Evolutionary conservation across 257 asterid genomes (phyloP), one percentile per base, ranked within the genome.

Genomic region (Plantago ovata): DNA sequence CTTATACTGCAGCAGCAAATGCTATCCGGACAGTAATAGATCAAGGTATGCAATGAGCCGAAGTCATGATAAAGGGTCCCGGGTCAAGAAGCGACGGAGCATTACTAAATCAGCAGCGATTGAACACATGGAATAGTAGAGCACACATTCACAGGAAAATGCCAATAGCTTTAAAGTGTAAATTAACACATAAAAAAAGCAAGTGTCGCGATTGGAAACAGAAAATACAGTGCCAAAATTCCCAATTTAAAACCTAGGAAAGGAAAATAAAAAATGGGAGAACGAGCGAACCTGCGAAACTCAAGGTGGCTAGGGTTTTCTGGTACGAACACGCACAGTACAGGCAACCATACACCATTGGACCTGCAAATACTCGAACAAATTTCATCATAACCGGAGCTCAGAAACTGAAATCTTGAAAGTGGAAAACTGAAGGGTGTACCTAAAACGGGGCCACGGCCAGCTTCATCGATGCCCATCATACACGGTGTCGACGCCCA

Each of bases 391-490:
- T 48, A 36, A 57, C 22, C 23, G 18, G 60, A 64, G 14, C 54
- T 18, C 14, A 20, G 14, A 38, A 50, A 65, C 38, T 38, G 69
- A 56, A 58, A 61, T 12, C 43, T 40, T 46, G 66, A 43, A 38
- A 51, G 50, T 13, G 47, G 36, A 15, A 53, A 15, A 40, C 66
- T 14, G 13, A 32, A 47, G 38, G 18, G 9, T 20, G 36, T 60
- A 88, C 96, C 98, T 79, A 92, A 81, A 66, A 92, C 95, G 42
- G 98, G 98, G 64, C 97, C 98, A 21, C 97, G 96, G 2, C 98
- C 97, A 61, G 98, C 98, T 82, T 92, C 98, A 42, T 92, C 97
- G 69, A 92, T 92, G 38, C 98, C 98, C 98, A 92, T 85, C 32
- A 92, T 82, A 75, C 98, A 88, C 49, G 98, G 95, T 69, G 77